Evolutionary conservation across 2,329 filamentous ascomycete species (phyloP).

Genomic region (Xylariaceae sp.): DNA sequence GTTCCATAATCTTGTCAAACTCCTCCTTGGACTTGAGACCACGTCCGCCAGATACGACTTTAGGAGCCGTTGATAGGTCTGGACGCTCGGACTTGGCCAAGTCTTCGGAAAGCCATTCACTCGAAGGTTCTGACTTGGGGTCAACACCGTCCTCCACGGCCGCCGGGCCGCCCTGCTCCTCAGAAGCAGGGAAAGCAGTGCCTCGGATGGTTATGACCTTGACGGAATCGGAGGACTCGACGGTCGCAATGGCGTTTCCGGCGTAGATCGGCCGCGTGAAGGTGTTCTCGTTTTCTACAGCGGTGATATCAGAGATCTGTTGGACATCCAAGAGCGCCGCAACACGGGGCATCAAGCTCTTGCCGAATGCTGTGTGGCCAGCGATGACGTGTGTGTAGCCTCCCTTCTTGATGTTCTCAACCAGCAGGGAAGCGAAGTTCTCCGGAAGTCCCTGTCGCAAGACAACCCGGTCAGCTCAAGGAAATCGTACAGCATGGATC

Average conservation of each 20-base stretch:
- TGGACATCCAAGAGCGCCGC: conserved; percentile 88
- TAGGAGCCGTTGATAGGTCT: conserved; percentile 81
- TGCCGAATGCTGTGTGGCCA: conserved; percentile 92
- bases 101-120: conserved; percentile 92
- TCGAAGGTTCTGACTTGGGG: conserved; percentile 65
- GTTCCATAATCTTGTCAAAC: conserved; percentile 87
- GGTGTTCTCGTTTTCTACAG: conserved; percentile 82
- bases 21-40: conserved; percentile 97
- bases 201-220: conserved; percentile 92
- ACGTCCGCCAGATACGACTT: conserved; percentile 88
- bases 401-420: conserved; percentile 95
- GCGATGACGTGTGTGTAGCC: conserved; percentile 89
- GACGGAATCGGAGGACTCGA: conserved; percentile 78
- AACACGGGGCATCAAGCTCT: conserved; percentile 86
- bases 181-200: conserved; percentile 78
- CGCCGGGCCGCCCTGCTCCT: conserved; percentile 67
- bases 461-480: background rate
- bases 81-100: conserved; percentile 90
- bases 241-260: conserved; percentile 93
- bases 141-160: conserved; percentile 76
- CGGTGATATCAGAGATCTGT: conserved; percentile 88
- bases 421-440: conserved; percentile 86
- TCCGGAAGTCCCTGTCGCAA: conserved; percentile 73
- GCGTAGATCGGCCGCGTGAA: conserved; percentile 97
- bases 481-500: background rate